Conservation (phyloP, 164 flowering plant genomes). For the Nelumbo lutea region DNA sequence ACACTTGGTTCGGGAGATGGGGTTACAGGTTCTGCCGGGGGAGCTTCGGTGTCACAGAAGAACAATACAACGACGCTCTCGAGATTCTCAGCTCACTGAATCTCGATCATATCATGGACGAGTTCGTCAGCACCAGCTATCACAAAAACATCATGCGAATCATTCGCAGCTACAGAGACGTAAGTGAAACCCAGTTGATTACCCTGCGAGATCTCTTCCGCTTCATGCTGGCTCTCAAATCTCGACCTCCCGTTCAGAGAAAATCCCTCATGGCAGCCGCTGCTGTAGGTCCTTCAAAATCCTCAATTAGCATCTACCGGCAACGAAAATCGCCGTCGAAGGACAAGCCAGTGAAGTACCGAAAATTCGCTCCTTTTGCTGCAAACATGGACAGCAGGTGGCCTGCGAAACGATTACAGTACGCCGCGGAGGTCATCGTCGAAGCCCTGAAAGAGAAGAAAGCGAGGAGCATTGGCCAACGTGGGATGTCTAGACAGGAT, state of each 20-base stretch:
- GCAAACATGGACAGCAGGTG: conserved; percentile 33
- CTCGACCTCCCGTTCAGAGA: conserved; percentile 20
- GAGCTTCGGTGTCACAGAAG: conserved; percentile 59
- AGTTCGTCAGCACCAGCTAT: conserved; percentile 18
- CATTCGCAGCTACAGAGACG: conserved; percentile 39
- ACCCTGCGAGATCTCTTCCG: conserved; percentile 60
- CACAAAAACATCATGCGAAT: conserved; percentile 33
- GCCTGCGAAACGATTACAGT: conserved; percentile 42
- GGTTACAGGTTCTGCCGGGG: conserved; percentile 68
- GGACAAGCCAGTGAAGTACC: conserved; percentile 20
- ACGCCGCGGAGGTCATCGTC: conserved; percentile 43
- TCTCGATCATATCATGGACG: conserved; percentile 39
- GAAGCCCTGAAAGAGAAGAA: conserved; percentile 39
- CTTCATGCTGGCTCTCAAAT: conserved; percentile 55
- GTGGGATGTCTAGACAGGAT: conserved; percentile 84
- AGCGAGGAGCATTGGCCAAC: conserved; percentile 5
- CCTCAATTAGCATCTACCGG: conserved; percentile 3
- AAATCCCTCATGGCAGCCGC: background rate
- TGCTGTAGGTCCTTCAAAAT: conserved; percentile 4
- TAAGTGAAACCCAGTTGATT: conserved; percentile 44
- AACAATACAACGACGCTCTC: conserved; percentile 48
- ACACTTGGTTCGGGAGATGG: conserved; percentile 93
- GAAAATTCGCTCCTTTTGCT: conserved; percentile 17
- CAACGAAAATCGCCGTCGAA: conserved; percentile 16
- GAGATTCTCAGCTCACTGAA: conserved; percentile 47